Evolutionary conservation across 2,329 filamentous ascomycete species (phyloP), one percentile per base, ranked within the genome.

Genomic region (Penicillium sp.): DNA sequence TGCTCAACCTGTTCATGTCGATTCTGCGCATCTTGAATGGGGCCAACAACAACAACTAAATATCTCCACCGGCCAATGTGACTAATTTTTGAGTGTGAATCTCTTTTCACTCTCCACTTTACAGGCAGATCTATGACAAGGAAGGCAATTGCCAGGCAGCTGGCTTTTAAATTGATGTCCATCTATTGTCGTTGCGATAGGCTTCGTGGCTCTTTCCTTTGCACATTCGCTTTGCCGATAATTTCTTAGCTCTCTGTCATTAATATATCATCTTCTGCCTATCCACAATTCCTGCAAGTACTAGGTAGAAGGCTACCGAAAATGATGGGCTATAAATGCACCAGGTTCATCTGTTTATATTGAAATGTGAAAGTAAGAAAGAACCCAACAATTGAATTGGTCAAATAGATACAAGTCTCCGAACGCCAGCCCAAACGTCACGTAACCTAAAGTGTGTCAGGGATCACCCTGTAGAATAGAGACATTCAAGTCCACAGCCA

Each of bases 11-110:
- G 63, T 99, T 99, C 85, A 81, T 99, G 63, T 88, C 91, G 49
- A 99, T 99, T 69, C 81, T 99, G 69, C 84, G 94, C 69, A 97
- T 99, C 66, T 81, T 99, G 69, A 99, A 99, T 81, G 95, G 88
- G 18, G 51, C 51, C 79, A 90, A 96, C 81, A 88, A 86, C 71
- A 93, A 96, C 77, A 95, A 97, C 82, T 97, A 86, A 68, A 10
- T 51, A 29, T 5, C 34, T 16, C 18, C 18, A 6, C 22, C 34
- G 5, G 18, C 10, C 16, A 10, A 16, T 14, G 8, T n/a, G 4
- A 16, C 21, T 1, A 5, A 27, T 3, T 8, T 10, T 6, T 10
- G 29, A 41, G n/a, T 18, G 1, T 7, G 31, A 14, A 11, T 22
- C 31, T 40, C 9, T n/a, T 21, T 21, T 14, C 18, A n/a, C 21